Evolutionary conservation across 1,284 basidiomycete species (phyloP).

Genomic region (Prillingera fragicola): DNA sequence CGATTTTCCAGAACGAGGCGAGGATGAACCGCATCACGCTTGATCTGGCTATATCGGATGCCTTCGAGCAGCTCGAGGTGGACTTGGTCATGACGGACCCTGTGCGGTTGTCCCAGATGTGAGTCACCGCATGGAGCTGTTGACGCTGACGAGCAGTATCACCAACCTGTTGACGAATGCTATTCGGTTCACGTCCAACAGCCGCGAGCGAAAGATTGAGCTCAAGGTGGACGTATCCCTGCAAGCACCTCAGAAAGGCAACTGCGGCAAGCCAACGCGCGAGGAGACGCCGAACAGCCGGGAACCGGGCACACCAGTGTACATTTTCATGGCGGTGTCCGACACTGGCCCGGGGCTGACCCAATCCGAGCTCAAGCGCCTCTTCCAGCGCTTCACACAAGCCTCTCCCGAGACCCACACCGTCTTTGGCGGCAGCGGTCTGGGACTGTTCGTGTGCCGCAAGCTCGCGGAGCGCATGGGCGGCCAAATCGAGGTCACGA

Average conservation of each 20-base stretch:
- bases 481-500: constrained; percentile 26
- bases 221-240: no score
- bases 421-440: constrained; percentile 30
- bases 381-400: constrained; percentile 31
- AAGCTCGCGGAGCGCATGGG: constrained; percentile 27
- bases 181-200: constrained; percentile 20
- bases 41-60: constrained; percentile 1
- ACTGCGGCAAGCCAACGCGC: constrained; percentile 20
- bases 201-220: constrained; percentile 1
- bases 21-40: constrained; percentile 35
- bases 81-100: constrained; percentile 23
- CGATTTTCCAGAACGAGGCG: constrained; percentile 40
- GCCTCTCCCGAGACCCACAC: constrained; percentile 24
- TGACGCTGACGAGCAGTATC: no score
- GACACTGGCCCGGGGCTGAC: constrained; percentile 33
- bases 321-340: constrained; percentile 12
- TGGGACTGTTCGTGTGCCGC: constrained; percentile 31
- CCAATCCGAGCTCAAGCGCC: constrained; percentile 17
- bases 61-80: constrained; percentile 7
- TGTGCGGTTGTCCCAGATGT: constrained; percentile 28
- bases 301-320: constrained; percentile 11
- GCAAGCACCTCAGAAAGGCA: constrained; percentile 14
- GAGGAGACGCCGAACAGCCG: neutral
- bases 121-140: constrained; percentile 17
- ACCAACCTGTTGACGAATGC: constrained; percentile 32